These are phyloP conservation scores for Xerophyta viscosa DNA, from an alignment of 106 monocot genomes.

Conservation along the genomic window DNA sequence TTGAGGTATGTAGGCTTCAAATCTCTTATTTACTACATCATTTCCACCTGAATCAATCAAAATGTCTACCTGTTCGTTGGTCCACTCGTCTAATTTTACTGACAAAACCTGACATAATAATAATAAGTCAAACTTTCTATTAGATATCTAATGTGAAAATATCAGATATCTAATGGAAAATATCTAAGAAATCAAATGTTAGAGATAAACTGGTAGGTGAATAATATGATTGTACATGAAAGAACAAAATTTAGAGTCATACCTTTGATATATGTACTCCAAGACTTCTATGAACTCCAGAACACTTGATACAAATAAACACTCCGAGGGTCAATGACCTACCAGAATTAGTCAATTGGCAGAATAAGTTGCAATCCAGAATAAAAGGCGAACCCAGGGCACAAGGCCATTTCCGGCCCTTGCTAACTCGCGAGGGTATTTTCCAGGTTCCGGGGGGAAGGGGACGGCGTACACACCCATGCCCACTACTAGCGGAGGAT, in stretches of 20 bases:
- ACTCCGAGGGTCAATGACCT: constrained; percentile 76
- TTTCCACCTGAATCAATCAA: constrained; percentile 60
- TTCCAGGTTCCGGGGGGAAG: too few species aligned
- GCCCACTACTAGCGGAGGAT: too few species aligned
- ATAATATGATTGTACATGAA: too few species aligned
- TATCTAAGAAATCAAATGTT: too few species aligned
- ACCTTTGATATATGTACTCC: constrained; percentile 92
- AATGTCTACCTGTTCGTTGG: constrained; percentile 63
- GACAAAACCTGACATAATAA: constrained; percentile 44
- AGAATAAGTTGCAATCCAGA: not conserved
- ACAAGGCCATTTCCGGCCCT: not conserved
- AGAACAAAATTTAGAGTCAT: not conserved
- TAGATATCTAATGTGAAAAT: not conserved
- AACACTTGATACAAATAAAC: constrained; percentile 92
- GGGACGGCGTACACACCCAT: too few species aligned
- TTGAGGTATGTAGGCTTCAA: constrained; percentile 71
- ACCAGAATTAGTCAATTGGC: constrained; percentile 15
- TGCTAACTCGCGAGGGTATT: too few species aligned
- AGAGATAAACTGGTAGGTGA: too few species aligned
- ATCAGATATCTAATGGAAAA: not conserved
- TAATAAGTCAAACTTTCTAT: not conserved
- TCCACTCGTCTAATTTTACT: constrained; percentile 76
- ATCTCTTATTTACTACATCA: constrained; percentile 50
- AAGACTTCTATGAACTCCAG: constrained; percentile 92
- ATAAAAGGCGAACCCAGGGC: not conserved